These are phyloP conservation scores for Escovopsis sp. DNA, from an alignment of 2,329 filamentous ascomycete species.

Conservation along the genomic window DNA sequence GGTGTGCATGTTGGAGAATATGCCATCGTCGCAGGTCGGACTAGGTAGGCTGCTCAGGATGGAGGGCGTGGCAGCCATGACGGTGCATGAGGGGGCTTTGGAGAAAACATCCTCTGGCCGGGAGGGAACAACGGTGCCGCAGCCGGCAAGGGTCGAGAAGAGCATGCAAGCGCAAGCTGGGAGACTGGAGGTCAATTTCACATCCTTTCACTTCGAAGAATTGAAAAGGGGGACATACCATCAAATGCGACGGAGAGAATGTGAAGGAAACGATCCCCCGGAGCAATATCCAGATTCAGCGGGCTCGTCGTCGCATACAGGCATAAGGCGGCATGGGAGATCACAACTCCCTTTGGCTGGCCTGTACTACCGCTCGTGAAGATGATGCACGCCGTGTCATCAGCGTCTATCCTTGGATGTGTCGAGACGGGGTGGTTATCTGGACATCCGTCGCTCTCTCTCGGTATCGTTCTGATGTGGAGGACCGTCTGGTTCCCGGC, in stretches of 20 bases:
- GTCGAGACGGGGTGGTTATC: background rate
- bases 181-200: background rate
- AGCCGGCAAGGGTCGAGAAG: conserved; percentile 2
- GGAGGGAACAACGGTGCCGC: conserved; percentile 2
- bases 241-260: conserved; percentile 4
- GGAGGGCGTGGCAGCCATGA: conserved; percentile 3
- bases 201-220: background rate
- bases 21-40: background rate
- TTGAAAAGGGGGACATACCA: background rate
- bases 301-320: conserved; percentile 2
- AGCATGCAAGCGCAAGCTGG: conserved; percentile 5
- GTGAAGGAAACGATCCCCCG: conserved; percentile 3
- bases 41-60: background rate
- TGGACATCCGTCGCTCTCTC: background rate
- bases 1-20: conserved; percentile 2
- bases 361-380: conserved; percentile 5
- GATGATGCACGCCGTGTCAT: conserved; percentile 2
- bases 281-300: conserved; percentile 2
- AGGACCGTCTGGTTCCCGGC: background rate
- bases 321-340: conserved; percentile 3
- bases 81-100: conserved; percentile 4
- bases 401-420: background rate
- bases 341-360: conserved; percentile 1
- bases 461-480: background rate
- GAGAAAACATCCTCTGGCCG: conserved; percentile 1